Evolutionary conservation across 2,329 filamentous ascomycete genomes (phyloP).

Genomic region (Ampelomyces quisqualis): DNA sequence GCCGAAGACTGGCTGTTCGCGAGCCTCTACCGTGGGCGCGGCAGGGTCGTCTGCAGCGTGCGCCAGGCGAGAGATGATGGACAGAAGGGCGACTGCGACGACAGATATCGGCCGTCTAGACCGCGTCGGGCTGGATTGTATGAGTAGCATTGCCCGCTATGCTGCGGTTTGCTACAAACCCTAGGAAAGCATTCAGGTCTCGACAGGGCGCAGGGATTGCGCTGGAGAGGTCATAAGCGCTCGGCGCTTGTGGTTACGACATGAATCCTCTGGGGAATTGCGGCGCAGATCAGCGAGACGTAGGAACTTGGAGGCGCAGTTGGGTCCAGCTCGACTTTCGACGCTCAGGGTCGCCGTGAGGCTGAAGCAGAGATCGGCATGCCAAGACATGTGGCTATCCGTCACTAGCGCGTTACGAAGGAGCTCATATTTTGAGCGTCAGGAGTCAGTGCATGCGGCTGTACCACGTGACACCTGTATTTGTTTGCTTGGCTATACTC

Average conservation of each 20-base stretch:
- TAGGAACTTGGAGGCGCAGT: background rate
- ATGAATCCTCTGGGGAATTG: background rate
- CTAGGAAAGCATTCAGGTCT: conserved; percentile 20
- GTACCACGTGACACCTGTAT: too few relatives aligned
- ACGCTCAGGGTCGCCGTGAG: conserved; percentile 1
- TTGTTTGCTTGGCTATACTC: too few relatives aligned
- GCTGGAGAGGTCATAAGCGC: conserved; percentile 7
- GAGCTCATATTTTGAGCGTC: background rate
- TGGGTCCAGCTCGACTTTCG: background rate
- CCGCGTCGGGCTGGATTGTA: conserved; percentile 66
- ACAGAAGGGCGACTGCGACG: conserved; percentile 59
- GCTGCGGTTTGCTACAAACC: conserved; percentile 21
- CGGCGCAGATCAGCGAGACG: background rate
- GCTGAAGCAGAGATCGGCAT: conserved; percentile 2
- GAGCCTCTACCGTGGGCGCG: conserved; percentile 8
- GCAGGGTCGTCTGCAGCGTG: conserved; percentile 59
- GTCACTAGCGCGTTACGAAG: background rate
- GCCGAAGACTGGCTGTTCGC: conserved; percentile 15
- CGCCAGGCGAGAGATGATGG: conserved; percentile 61
- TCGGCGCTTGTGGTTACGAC: background rate
- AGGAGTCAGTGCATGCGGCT: too few relatives aligned
- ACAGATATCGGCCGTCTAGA: conserved; percentile 70
- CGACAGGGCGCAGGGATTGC: conserved; percentile 18
- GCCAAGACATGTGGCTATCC: conserved; percentile 4
- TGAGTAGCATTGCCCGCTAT: conserved; percentile 45